These are phyloP conservation scores for Bipolaris cookei DNA, from an alignment of 2,329 filamentous ascomycete species.

Conservation along the genomic window DNA sequence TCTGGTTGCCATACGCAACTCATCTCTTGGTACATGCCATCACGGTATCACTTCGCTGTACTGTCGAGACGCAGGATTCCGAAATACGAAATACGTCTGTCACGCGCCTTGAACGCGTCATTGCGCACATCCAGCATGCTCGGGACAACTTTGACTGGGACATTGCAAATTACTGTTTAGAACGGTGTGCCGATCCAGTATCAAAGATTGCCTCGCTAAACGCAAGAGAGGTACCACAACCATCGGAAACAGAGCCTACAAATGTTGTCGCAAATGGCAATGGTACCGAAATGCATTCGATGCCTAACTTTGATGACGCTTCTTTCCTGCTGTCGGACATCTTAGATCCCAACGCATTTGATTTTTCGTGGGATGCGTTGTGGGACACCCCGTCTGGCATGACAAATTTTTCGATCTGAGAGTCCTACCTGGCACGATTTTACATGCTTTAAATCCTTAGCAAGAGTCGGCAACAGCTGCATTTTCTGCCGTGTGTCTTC, in stretches of 20 bases:
- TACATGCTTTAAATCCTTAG: too few relatives aligned
- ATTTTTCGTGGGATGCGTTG: conserved; percentile 47
- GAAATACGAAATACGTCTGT: conserved; percentile 56
- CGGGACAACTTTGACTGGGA: conserved; percentile 62
- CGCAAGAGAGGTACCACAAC: conserved; percentile 26
- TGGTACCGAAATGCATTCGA: conserved; percentile 7
- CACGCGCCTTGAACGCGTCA: conserved; percentile 56
- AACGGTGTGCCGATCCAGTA: conserved; percentile 50
- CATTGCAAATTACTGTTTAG: conserved; percentile 61
- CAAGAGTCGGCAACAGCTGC: background rate
- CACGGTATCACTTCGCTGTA: conserved; percentile 60
- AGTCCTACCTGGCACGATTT: background rate
- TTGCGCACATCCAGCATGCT: conserved; percentile 56
- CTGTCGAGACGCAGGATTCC: conserved; percentile 58
- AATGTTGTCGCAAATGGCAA: conserved; percentile 18
- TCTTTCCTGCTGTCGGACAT: conserved; percentile 40
- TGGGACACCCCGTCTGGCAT: conserved; percentile 47
- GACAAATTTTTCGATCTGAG: conserved; percentile 41
- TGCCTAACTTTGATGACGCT: conserved; percentile 38
- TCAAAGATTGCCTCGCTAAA: conserved; percentile 44
- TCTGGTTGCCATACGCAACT: conserved; percentile 59
- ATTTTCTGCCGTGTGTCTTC: background rate
- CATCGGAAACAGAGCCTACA: conserved; percentile 25
- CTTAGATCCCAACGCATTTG: conserved; percentile 44
- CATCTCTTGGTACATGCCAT: conserved; percentile 61